Conservation (phyloP, 257 asterid species). For the Lantana camara region DNA sequence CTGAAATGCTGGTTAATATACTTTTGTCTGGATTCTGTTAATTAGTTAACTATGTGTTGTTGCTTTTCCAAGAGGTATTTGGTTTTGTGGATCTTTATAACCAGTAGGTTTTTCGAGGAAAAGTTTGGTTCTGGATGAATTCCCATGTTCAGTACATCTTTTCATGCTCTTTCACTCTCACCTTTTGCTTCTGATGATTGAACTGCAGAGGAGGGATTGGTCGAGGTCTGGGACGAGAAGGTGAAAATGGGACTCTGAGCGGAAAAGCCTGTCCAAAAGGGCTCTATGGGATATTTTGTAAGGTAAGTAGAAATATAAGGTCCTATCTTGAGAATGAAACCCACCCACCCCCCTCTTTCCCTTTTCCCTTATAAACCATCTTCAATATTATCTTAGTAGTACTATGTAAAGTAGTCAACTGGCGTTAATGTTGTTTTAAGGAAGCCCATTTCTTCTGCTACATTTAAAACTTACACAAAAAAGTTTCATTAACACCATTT, state of each 20-base stretch:
- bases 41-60: not conserved
- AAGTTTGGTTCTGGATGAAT: not conserved
- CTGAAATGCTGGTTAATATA: not conserved
- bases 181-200: constrained; percentile 32
- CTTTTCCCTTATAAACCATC: not conserved
- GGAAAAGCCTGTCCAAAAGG: constrained; percentile 91
- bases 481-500: not conserved
- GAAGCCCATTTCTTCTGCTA: not conserved
- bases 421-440: no score
- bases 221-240: constrained; percentile 67
- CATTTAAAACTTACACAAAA: not conserved
- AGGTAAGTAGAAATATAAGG: constrained; percentile 47
- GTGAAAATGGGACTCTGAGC: constrained; percentile 77
- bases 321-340: constrained; percentile 14
- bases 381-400: not conserved
- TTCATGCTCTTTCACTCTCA: constrained; percentile 8
- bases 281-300: constrained; percentile 82
- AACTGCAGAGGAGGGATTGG: constrained; percentile 82
- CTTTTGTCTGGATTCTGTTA: not conserved
- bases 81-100: not conserved
- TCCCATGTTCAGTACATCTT: constrained; percentile 3
- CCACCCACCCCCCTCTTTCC: no score
- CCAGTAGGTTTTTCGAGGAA: not conserved
- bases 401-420: no score
- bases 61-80: not conserved